Evolutionary conservation across 2,329 filamentous ascomycete genomes (phyloP).

Genomic region (Claviceps purpurea): DNA sequence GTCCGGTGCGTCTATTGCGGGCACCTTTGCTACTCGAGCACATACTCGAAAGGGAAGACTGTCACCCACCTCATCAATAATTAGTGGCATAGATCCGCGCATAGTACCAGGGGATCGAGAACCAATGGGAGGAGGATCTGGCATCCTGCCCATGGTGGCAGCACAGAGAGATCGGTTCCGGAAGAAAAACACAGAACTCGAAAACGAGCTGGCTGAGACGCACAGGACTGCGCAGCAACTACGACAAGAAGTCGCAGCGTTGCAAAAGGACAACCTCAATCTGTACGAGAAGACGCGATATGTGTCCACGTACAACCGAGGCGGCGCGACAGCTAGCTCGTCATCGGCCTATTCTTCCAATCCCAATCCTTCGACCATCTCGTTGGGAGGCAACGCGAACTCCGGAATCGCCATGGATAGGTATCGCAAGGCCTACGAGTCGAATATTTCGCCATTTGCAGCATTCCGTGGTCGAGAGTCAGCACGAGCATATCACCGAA

Average conservation of each 20-base stretch:
- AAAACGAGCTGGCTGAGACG: constrained; percentile 74
- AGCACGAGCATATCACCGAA: constrained; percentile 76
- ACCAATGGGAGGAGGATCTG: constrained; percentile 60
- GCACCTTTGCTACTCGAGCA: constrained; percentile 62
- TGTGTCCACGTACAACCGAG: constrained; percentile 80
- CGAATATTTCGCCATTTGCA: constrained; percentile 88
- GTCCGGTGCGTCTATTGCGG: constrained; percentile 81
- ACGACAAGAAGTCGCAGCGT: constrained; percentile 75
- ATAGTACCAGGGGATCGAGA: constrained; percentile 37
- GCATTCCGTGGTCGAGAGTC: constrained; percentile 92
- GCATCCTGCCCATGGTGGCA: constrained; percentile 95
- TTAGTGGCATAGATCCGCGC: constrained; percentile 82
- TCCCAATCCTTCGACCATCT: constrained; percentile 62
- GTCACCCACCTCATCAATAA: constrained; percentile 94
- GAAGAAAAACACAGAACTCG: constrained; percentile 82
- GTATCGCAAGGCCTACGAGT: constrained; percentile 87
- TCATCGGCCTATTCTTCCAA: constrained; percentile 55
- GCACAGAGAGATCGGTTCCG: constrained; percentile 97
- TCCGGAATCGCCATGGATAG: constrained; percentile 63
- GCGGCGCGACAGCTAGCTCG: constrained; percentile 44
- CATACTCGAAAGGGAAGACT: constrained; percentile 54
- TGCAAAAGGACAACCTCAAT: constrained; percentile 92
- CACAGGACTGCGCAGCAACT: constrained; percentile 74
- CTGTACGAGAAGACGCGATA: constrained; percentile 97
- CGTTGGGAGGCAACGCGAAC: constrained; percentile 38